These are phyloP conservation scores for Hydnomerulius pinastri DNA, from an alignment of 768 basidiomycete genomes.

Conservation along the genomic window DNA sequence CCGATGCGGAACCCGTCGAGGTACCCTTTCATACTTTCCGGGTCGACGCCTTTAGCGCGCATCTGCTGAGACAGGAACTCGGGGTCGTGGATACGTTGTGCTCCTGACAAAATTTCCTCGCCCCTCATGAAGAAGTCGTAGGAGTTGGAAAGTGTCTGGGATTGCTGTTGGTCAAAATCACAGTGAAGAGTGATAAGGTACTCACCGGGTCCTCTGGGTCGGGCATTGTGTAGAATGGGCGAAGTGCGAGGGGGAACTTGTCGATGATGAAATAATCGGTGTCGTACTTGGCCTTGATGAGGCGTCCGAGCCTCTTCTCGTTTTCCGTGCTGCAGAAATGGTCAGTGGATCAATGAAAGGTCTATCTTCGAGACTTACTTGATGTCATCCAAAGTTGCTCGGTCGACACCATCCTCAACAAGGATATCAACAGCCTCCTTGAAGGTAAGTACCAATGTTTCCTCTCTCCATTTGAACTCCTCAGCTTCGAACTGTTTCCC, in stretches of 20 bases:
- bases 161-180: conserved; percentile 1
- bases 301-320: conserved; percentile 87
- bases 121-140: conserved; percentile 99
- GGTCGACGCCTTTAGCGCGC: conserved; percentile 85
- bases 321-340: conserved; percentile 77
- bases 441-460: conserved; percentile 85
- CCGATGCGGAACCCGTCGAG: conserved; percentile 94
- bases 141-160: conserved; percentile 88
- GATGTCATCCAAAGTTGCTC: conserved; percentile 85
- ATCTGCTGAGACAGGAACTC: conserved; percentile 80
- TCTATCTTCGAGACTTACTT: conserved; percentile 49
- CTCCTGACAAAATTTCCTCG: conserved; percentile 97
- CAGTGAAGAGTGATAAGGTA: conserved; percentile 11
- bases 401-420: conserved; percentile 79
- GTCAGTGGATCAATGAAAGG: conserved; percentile 4
- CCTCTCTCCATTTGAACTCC: conserved; percentile 93
- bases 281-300: conserved; percentile 91
- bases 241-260: conserved; percentile 94
- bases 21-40: conserved; percentile 89
- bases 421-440: conserved; percentile 86
- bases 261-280: conserved; percentile 99
- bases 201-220: conserved; percentile 87
- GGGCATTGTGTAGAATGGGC: conserved; percentile 99
- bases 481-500: conserved; percentile 91
- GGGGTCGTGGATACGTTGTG: conserved; percentile 96